Evolutionary conservation across 2,329 filamentous ascomycete genomes (phyloP).

Genomic region (Zymoseptoria brevis): DNA sequence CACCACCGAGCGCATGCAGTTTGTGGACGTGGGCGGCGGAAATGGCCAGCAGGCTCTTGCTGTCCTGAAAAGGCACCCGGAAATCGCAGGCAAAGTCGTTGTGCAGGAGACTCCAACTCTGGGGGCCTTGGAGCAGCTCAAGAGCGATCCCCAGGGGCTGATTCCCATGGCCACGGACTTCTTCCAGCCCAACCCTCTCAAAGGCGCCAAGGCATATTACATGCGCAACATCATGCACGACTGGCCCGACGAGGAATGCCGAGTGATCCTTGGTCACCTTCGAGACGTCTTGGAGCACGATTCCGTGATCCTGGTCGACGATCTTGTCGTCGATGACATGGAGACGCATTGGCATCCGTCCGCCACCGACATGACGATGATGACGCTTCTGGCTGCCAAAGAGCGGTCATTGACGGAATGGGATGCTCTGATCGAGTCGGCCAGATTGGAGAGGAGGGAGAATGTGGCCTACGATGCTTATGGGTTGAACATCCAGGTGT

Average conservation of each 20-base stretch:
- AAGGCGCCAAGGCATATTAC: constrained; percentile 25
- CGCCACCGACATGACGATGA: constrained; percentile 5
- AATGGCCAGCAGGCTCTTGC: constrained; percentile 5
- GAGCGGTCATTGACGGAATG: constrained; percentile 9
- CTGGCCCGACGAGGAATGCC: constrained; percentile 15
- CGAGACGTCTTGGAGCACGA: constrained; percentile 7
- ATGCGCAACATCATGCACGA: constrained; percentile 20
- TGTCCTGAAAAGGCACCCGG: constrained; percentile 7
- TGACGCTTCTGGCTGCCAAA: constrained; percentile 7
- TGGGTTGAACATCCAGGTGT: background rate
- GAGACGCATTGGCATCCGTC: background rate
- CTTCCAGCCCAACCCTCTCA: constrained; percentile 12
- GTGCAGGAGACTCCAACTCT: constrained; percentile 12
- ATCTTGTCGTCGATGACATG: constrained; percentile 1
- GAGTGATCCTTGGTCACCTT: constrained; percentile 13
- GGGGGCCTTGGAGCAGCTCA: background rate
- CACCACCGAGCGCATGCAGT: background rate
- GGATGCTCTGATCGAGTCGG: constrained; percentile 4
- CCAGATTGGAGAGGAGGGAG: constrained; percentile 3
- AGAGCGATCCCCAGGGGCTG: constrained; percentile 1
- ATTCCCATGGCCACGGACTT: constrained; percentile 13
- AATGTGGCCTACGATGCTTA: constrained; percentile 1
- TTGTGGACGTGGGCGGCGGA: constrained; percentile 15
- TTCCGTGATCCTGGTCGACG: constrained; percentile 13
- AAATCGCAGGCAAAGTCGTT: constrained; percentile 9